These are phyloP conservation scores for Penicillium bovifimosum DNA, from an alignment of 495 filamentous ascomycete genomes.

Conservation along the genomic window DNA sequence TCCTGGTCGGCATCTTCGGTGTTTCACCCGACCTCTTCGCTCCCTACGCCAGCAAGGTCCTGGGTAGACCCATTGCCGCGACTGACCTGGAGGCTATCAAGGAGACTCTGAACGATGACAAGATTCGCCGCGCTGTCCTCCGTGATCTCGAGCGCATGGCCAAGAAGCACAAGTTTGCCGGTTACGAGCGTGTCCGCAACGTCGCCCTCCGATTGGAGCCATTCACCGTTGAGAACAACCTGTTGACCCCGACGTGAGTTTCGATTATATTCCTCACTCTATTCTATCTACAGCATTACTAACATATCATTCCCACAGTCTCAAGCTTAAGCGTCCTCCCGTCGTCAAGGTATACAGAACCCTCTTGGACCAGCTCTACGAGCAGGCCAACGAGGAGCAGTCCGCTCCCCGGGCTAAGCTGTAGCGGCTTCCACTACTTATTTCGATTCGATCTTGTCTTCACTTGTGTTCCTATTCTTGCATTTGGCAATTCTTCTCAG, in stretches of 20 bases:
- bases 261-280: background rate
- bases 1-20: slow-evolving; percentile 82
- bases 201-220: slow-evolving; percentile 76
- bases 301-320: slow-evolving; percentile 42
- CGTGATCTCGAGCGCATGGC: slow-evolving; percentile 76
- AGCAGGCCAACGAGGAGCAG: slow-evolving; percentile 54
- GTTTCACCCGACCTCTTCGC: slow-evolving; percentile 78
- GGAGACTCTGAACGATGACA: slow-evolving; percentile 56
- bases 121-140: slow-evolving; percentile 67
- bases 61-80: slow-evolving; percentile 57
- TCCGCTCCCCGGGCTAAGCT: slow-evolving; percentile 51
- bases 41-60: slow-evolving; percentile 65
- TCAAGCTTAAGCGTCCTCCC: slow-evolving; percentile 93
- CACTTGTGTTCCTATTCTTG: background rate
- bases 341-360: slow-evolving; percentile 69
- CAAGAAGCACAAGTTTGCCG: slow-evolving; percentile 81
- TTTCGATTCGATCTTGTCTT: slow-evolving; percentile 1
- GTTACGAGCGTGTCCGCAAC: slow-evolving; percentile 77
- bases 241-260: slow-evolving; percentile 93
- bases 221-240: slow-evolving; percentile 89
- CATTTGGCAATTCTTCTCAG: background rate
- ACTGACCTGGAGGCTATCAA: slow-evolving; percentile 63
- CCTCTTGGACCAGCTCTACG: slow-evolving; percentile 77
- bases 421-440: slow-evolving; percentile 12
- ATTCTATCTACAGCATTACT: slow-evolving; percentile 20